Evolutionary conservation across 2,329 filamentous ascomycete species (phyloP).

Genomic region (Huntiella omanensis): DNA sequence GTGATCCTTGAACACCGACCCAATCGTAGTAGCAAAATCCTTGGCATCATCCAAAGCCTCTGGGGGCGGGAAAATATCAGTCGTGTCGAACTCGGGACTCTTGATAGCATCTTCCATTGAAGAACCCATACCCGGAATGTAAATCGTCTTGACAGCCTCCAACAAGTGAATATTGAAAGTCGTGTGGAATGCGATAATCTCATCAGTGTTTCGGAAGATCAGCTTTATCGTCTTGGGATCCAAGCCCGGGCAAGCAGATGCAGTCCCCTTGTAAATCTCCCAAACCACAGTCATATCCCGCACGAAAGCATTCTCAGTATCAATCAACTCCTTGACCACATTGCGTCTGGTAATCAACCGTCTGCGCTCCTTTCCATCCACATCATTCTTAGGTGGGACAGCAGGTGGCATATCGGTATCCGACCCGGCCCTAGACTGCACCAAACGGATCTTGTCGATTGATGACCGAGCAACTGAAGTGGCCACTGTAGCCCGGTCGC

Average conservation of each 20-base stretch:
- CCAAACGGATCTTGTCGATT: conserved; percentile 7
- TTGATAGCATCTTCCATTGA: conserved; percentile 1
- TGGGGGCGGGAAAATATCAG: conserved; percentile 19
- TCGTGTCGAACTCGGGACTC: conserved; percentile 24
- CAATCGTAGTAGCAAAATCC: conserved; percentile 33
- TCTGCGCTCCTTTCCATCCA: conserved; percentile 31
- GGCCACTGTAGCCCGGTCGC: conserved; percentile 16
- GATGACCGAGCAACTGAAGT: conserved; percentile 10
- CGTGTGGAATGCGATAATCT: conserved; percentile 75
- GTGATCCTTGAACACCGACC: conserved; percentile 34
- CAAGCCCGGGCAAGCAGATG: conserved; percentile 60
- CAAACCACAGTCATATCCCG: conserved; percentile 94
- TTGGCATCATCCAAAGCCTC: conserved; percentile 30
- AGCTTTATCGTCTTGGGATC: conserved; percentile 70
- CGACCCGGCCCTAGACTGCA: conserved; percentile 1
- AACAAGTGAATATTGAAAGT: conserved; percentile 64
- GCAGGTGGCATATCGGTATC: conserved; percentile 9
- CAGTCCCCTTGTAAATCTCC: conserved; percentile 93
- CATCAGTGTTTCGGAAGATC: conserved; percentile 82
- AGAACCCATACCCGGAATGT: conserved; percentile 32
- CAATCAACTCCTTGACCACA: conserved; percentile 77
- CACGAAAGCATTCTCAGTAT: conserved; percentile 75
- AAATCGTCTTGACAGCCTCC: conserved; percentile 59
- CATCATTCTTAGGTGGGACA: conserved; percentile 10
- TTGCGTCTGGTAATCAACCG: conserved; percentile 65